phyloP scores from a whole-genome alignment of 1,284 basidiomycete genomes.

The Trichosporon ovoides region DNA sequence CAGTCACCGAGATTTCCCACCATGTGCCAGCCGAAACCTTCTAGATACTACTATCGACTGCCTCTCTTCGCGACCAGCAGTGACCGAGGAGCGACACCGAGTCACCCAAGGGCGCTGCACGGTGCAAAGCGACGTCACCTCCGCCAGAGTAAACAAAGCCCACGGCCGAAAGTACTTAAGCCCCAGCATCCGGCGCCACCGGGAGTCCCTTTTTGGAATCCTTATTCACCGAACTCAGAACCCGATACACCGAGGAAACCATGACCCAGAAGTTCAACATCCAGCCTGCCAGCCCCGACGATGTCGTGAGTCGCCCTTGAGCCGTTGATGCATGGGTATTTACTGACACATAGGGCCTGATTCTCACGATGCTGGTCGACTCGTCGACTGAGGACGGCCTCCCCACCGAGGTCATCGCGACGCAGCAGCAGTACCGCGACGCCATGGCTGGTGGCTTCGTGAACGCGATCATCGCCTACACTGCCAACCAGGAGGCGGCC shows the following conservation, averaged over 20 bases:
- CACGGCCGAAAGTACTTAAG: not conserved
- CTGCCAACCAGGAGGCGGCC: not conserved
- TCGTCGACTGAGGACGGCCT: not conserved
- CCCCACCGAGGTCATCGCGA: not conserved
- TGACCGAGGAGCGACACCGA: no score
- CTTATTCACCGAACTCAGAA: not conserved
- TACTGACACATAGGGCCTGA: not conserved
- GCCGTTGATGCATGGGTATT: not conserved
- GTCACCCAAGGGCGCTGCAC: no score
- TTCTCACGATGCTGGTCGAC: slow-evolving; percentile 3
- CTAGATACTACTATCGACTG: not conserved
- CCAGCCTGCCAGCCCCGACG: not conserved
- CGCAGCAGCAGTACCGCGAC: slow-evolving; percentile 7
- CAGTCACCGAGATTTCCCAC: no score
- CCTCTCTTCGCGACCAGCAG: no score
- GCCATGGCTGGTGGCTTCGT: not conserved
- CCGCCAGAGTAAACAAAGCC: not conserved
- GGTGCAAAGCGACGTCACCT: not conserved
- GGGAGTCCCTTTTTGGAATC: not conserved
- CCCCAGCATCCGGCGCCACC: not conserved
- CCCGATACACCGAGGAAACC: not conserved
- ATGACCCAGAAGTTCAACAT: not conserved
- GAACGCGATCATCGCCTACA: not conserved
- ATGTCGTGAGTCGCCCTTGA: not conserved
- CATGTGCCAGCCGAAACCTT: not conserved